phyloP scores from a whole-genome alignment of 2,329 filamentous ascomycete species.

The Madurella mycetomatis region DNA sequence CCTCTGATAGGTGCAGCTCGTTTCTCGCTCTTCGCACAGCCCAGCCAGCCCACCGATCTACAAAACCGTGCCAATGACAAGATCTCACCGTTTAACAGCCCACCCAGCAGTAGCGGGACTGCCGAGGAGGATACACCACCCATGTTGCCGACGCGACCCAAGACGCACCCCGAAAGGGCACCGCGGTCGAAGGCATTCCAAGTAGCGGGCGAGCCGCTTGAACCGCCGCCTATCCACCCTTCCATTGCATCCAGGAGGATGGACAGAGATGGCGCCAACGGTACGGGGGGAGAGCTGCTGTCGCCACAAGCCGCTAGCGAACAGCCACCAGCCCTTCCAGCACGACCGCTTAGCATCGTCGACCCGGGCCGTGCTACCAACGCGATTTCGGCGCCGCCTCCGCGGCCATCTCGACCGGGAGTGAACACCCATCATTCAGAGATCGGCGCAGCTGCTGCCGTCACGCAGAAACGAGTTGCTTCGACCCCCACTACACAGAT shows the following conservation, averaged over 20 bases:
- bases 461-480: constrained; percentile 40
- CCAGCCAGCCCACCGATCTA: constrained; percentile 30
- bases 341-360: constrained; percentile 40
- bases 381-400: constrained; percentile 33
- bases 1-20: constrained; percentile 31
- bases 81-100: constrained; percentile 80
- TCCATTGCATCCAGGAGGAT: constrained; percentile 41
- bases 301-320: constrained; percentile 42
- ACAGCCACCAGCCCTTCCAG: constrained; percentile 45
- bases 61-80: constrained; percentile 38
- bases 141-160: constrained; percentile 46
- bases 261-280: constrained; percentile 44
- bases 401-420: constrained; percentile 41
- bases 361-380: constrained; percentile 28
- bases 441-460: constrained; percentile 26
- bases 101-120: constrained; percentile 58
- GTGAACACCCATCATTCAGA: constrained; percentile 22
- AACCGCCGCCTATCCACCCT: constrained; percentile 52
- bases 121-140: constrained; percentile 51
- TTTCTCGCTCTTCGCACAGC: constrained; percentile 17
- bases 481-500: constrained; percentile 44
- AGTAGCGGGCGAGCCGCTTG: constrained; percentile 47
- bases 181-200: constrained; percentile 33
- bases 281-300: constrained; percentile 34
- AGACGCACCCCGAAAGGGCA: constrained; percentile 26